These are phyloP conservation scores for Marasmius tenuissimus DNA, from an alignment of 1,284 basidiomycete species.

Conservation along the genomic window DNA sequence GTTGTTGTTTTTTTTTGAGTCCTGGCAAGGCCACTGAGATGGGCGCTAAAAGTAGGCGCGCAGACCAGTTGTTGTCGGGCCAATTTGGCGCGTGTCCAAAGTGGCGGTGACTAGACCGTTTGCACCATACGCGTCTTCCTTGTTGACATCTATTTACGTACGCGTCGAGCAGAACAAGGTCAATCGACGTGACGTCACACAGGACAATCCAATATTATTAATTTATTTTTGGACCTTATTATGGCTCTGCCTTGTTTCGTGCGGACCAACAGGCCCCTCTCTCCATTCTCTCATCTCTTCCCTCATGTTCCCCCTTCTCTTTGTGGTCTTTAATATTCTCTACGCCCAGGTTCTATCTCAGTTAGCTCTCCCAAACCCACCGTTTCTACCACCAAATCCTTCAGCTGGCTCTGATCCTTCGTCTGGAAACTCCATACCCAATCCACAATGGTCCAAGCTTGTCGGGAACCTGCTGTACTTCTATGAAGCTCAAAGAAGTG, in stretches of 20 bases:
- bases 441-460: constrained; percentile 78
- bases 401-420: constrained; percentile 57
- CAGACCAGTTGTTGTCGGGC: too few relatives aligned
- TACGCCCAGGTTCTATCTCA: constrained; percentile 35
- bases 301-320: neutral
- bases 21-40: too few relatives aligned
- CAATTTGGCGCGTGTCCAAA: too few relatives aligned
- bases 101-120: too few relatives aligned
- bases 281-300: neutral
- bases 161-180: too few relatives aligned
- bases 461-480: constrained; percentile 85
- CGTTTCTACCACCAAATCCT: constrained; percentile 63
- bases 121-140: too few relatives aligned
- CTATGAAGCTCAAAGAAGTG: constrained; percentile 89
- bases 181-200: neutral
- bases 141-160: too few relatives aligned
- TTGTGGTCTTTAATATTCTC: neutral
- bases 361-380: constrained; percentile 58
- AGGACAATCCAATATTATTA: neutral
- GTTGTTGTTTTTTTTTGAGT: too few relatives aligned
- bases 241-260: neutral
- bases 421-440: constrained; percentile 44
- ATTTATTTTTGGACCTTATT: neutral
- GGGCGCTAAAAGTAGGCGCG: too few relatives aligned
- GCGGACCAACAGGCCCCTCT: neutral